Evolutionary conservation across 1,284 basidiomycete genomes (phyloP).

Genomic region (Cystobasidium slooffiae): DNA sequence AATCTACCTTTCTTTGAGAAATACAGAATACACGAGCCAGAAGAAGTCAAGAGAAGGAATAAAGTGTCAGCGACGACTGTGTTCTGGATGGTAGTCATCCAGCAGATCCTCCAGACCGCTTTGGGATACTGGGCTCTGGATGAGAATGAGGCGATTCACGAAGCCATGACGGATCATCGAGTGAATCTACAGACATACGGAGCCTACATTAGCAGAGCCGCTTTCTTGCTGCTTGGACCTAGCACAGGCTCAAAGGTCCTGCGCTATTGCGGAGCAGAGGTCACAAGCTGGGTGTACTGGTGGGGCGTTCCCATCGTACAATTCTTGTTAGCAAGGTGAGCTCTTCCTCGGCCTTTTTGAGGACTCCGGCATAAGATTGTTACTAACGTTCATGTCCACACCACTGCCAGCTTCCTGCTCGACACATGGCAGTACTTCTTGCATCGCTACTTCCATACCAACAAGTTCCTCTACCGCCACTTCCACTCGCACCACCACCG

Average conservation of each 20-base stretch:
- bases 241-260: conserved; percentile 57
- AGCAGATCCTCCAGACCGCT: conserved; percentile 82
- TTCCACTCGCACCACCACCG: conserved; percentile 96
- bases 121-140: conserved; percentile 75
- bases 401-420: conserved; percentile 62
- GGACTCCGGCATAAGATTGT: neutral
- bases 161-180: conserved; percentile 63
- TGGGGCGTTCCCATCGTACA: conserved; percentile 83
- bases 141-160: conserved; percentile 58
- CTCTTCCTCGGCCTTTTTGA: conserved; percentile 48
- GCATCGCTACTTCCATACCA: conserved; percentile 89
- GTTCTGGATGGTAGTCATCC: conserved; percentile 75
- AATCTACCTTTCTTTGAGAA: conserved; percentile 78
- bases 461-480: conserved; percentile 86
- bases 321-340: conserved; percentile 82
- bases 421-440: conserved; percentile 99
- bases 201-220: conserved; percentile 59
- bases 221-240: conserved; percentile 61
- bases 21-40: conserved; percentile 85
- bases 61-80: conserved; percentile 73
- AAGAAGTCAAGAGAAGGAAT: conserved; percentile 77
- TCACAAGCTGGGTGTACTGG: conserved; percentile 84
- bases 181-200: conserved; percentile 60
- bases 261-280: conserved; percentile 61
- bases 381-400: neutral